Base-by-base conservation (phyloP, 352 stramenopile genomes). In the Pythium folliculosum region DNA sequence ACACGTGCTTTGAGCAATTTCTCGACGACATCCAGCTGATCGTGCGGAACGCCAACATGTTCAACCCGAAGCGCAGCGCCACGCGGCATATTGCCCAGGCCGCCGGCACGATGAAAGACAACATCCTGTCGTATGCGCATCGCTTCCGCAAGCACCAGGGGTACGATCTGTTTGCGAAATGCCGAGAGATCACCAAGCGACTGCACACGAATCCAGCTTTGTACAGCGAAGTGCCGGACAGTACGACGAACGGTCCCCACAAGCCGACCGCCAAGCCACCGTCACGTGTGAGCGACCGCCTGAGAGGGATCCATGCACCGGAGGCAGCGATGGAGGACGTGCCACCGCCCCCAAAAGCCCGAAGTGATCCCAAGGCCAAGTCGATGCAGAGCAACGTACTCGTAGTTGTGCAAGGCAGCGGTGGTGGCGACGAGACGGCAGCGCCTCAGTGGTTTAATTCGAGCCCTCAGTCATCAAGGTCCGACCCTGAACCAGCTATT, bases 131-230 rank as follows among this genome's bases (percentile, higher is more conserved):
- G 23, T 96, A 91, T 64, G 84, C 86, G 17, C 84, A 97, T 71
- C 85, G 89, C 17, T 97, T 97, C 63, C 89, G 87, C 5, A 82
- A 88, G 23, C 81, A 89, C 22, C 82, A 96, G 57, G 89, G 90
- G 2, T 97, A 97, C 71, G 90, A 97, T 23, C 63, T 97, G 14
- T 96, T 97, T 65, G 82, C 81, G 12, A 94, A 94, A 53, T 97
- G 90, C 52, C 77, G 83, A 1, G 82, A 90, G 9, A 86, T 92
- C 40, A 89, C 84, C 1, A 90, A 83, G 67, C 81, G 81, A 3
- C 68, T 91, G 0, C 72, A 88, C 65, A 74, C 71, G 5, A 72
- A 88, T 47, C 79, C 81, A 52, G 43, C 56, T 0, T 70, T 88
- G 23, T 88, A 88, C 55, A 77, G 57, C 23, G 64, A 70, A 52